Evolutionary conservation across 1,284 basidiomycete genomes (phyloP), one percentile per base, ranked within the genome.

Genomic region (Flammula alnicola): DNA sequence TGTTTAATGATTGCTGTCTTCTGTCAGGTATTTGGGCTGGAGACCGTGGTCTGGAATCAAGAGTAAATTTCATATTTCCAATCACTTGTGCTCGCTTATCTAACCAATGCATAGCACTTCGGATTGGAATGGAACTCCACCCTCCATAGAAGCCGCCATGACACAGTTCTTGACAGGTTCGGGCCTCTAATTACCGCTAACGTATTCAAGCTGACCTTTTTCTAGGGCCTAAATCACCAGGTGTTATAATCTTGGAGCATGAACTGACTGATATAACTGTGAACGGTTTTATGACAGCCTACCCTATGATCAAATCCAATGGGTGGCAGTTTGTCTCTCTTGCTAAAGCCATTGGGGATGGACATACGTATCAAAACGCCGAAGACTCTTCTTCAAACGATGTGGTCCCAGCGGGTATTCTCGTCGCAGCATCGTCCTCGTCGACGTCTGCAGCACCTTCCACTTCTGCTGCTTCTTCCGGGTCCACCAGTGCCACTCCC

Each of bases 231-330:
- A 89, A 91, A 64, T 68, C 65, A 8, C 84, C 86, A 7, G 93
- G 93, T 27, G 77, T 94, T 14, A 78, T 94, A 58, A 77, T 92
- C 52, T 78, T 95, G 55, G 88, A 95, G 69, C 93, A 96, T 69
- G 93, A 95, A 67, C 70, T 88, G n/a, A 79, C 75, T 14, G 70
- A 80, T 38, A 62, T 74, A 50, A 76, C 86, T 17, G 82, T 93
- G 31, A 64, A 76, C 38, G 80, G 81, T 5, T 95, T 93, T 72
- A 86, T 89, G 10, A 69, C 75, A 44, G 77, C 81, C 10, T 94
- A 79, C 66, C 83, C 86, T 3, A 53, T 80, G 35, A 83, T 93
- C 63, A 70, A 74, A 47, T 55, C 73, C 10, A 83, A 84, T 54
- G 83, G 83, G 25, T 95, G 92, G 92, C 77, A 77, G 37, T 71